Evolutionary conservation across 768 basidiomycete species (phyloP).

Genomic region (Russula ochroleuca): DNA sequence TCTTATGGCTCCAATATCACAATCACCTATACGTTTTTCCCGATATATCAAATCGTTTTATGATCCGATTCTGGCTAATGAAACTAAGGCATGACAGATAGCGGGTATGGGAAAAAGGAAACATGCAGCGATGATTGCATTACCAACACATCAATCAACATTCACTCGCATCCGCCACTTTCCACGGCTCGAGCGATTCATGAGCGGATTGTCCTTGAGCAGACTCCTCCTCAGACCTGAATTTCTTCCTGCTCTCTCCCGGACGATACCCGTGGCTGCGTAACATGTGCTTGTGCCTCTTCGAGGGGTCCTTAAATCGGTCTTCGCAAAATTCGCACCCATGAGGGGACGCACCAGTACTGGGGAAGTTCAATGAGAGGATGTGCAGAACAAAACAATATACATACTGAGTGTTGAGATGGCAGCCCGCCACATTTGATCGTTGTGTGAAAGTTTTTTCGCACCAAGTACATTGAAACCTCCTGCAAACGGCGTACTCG

Average conservation of each 20-base stretch:
- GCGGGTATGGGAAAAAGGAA: slow-evolving; percentile 11
- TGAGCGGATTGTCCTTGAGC: slow-evolving; percentile 29
- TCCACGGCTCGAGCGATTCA: slow-evolving; percentile 29
- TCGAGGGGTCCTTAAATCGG: slow-evolving; percentile 60
- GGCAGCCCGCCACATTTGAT: slow-evolving; percentile 52
- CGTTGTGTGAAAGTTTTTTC: slow-evolving; percentile 54
- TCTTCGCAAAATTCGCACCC: slow-evolving; percentile 50
- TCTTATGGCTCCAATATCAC: slow-evolving; percentile 19
- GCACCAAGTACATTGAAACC: slow-evolving; percentile 50
- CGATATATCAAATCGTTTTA: slow-evolving; percentile 12
- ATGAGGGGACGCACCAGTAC: slow-evolving; percentile 55
- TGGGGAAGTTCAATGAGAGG: slow-evolving; percentile 30
- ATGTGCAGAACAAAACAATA: slow-evolving; percentile 20
- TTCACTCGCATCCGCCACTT: slow-evolving; percentile 13
- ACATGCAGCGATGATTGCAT: slow-evolving; percentile 12
- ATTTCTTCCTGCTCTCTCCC: slow-evolving; percentile 42
- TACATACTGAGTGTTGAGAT: slow-evolving; percentile 51
- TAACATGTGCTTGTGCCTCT: slow-evolving; percentile 57
- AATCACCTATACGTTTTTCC: slow-evolving; percentile 4
- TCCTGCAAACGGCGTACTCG: slow-evolving; percentile 36
- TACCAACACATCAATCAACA: not conserved
- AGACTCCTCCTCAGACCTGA: slow-evolving; percentile 19
- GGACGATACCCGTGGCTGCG: slow-evolving; percentile 48
- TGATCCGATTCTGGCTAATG: slow-evolving; percentile 4
- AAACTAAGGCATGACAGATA: slow-evolving; percentile 16